Evolutionary conservation across 2,329 filamentous ascomycete species (phyloP).

Genomic region (Mycocentrospora acerina): DNA sequence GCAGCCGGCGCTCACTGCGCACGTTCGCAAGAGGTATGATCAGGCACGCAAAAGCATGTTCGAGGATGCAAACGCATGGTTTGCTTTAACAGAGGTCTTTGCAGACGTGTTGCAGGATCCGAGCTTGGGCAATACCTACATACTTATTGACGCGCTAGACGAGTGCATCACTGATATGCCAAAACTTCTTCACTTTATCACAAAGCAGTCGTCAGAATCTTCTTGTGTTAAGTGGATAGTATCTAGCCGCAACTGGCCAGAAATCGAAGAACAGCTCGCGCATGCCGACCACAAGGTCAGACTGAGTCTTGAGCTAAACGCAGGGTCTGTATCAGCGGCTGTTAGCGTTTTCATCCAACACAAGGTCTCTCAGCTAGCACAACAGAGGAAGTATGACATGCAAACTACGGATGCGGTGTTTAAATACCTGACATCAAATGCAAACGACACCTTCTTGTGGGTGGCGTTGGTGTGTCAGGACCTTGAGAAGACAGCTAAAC

Average conservation of each 20-base stretch:
- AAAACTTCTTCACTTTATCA: conserved; percentile 4
- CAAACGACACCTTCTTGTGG: conserved; percentile 42
- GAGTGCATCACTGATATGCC: conserved; percentile 6
- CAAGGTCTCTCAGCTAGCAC: conserved; percentile 34
- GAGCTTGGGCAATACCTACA: conserved; percentile 3
- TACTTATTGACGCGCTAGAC: conserved; percentile 19
- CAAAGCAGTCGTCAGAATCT: neutral
- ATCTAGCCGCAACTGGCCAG: conserved; percentile 8
- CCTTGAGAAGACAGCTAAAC: conserved; percentile 19
- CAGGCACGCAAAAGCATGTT: conserved; percentile 3
- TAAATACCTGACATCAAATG: conserved; percentile 30
- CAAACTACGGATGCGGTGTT: conserved; percentile 4
- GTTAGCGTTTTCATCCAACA: conserved; percentile 42
- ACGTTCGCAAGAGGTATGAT: conserved; percentile 10
- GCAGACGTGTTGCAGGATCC: conserved; percentile 43
- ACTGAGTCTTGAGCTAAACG: conserved; percentile 40
- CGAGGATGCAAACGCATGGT: conserved; percentile 12
- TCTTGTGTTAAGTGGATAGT: conserved; percentile 8
- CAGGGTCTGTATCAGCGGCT: conserved; percentile 33
- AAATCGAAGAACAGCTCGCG: conserved; percentile 18
- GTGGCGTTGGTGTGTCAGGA: conserved; percentile 33
- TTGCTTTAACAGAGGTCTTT: conserved; percentile 36
- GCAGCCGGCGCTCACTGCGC: conserved; percentile 4
- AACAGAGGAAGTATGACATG: conserved; percentile 18
- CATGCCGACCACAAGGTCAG: conserved; percentile 12